phyloP scores from a whole-genome alignment of 805 yeast species.

The Wickerhamiella spandovensis region DNA sequence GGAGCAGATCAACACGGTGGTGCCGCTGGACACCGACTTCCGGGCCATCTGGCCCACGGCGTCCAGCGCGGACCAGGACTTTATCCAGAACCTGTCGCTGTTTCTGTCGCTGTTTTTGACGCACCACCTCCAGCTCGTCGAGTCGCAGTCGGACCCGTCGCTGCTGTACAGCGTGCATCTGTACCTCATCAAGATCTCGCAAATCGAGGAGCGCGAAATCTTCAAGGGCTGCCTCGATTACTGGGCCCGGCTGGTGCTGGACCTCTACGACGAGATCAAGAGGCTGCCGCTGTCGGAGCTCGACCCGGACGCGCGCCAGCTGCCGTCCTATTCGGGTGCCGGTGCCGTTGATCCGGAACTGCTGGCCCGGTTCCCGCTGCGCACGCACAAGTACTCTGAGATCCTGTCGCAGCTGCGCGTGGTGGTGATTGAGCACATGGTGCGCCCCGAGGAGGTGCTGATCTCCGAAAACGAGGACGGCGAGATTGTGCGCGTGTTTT shows the following conservation, averaged over 20 bases:
- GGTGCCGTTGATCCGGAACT: constrained; percentile 82
- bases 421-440: constrained; percentile 96
- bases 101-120: constrained; percentile 73
- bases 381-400: constrained; percentile 72
- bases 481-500: constrained; percentile 94
- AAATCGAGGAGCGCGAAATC: constrained; percentile 88
- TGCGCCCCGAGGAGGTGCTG: constrained; percentile 93
- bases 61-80: constrained; percentile 75
- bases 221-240: constrained; percentile 93
- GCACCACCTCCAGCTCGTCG: constrained; percentile 52
- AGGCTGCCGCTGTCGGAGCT: constrained; percentile 57
- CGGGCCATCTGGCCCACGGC: constrained; percentile 61
- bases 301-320: constrained; percentile 63
- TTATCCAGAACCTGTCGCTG: constrained; percentile 89
- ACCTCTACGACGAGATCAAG: constrained; percentile 76
- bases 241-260: constrained; percentile 79
- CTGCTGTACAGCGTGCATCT: constrained; percentile 60
- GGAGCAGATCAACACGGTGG: constrained; percentile 50
- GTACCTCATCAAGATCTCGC: constrained; percentile 71
- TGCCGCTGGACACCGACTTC: constrained; percentile 65
- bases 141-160: constrained; percentile 38
- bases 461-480: constrained; percentile 98
- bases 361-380: constrained; percentile 63
- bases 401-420: constrained; percentile 71
- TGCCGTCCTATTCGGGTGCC: constrained; percentile 29